phyloP scores from a whole-genome alignment of 176 grass and related monocot species.

The Zizania latifolia region DNA sequence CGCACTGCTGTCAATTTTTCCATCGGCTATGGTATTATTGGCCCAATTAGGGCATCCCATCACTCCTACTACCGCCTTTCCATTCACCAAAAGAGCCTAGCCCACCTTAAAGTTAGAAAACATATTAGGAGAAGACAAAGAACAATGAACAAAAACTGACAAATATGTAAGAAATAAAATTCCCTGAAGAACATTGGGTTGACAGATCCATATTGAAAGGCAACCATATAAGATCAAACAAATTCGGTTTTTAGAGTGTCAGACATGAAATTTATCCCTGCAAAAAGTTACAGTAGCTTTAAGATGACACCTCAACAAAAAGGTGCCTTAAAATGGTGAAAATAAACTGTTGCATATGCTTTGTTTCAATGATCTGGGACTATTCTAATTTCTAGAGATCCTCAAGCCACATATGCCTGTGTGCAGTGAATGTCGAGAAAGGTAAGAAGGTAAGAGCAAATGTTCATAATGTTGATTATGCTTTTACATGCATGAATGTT shows the following conservation, averaged over 20 bases:
- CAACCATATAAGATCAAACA: not conserved
- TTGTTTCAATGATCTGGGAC: not conserved
- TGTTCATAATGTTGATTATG: too few relatives aligned
- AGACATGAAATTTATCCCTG: too few relatives aligned
- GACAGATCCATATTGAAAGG: too few relatives aligned
- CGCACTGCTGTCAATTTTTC: conserved; percentile 20
- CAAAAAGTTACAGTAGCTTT: too few relatives aligned
- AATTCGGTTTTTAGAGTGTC: conserved; percentile 10
- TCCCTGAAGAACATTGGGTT: not conserved
- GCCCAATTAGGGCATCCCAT: conserved; percentile 93
- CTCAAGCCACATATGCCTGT: not conserved
- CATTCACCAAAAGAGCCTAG: too few relatives aligned
- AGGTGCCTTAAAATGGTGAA: not conserved
- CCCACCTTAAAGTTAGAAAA: conserved; percentile 40
- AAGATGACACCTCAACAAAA: not conserved
- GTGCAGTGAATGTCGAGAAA: too few relatives aligned
- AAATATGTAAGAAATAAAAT: not conserved
- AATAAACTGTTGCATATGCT: not conserved
- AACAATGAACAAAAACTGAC: not conserved
- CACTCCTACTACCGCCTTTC: conserved; percentile 64
- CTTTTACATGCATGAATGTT: too few relatives aligned
- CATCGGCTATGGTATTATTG: conserved; percentile 9
- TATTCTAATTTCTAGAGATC: not conserved
- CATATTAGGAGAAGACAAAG: conserved; percentile 15
- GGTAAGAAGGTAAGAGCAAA: too few relatives aligned